Conservation (phyloP, 2,329 filamentous ascomycete genomes). For the Fusarium duplospermum region DNA sequence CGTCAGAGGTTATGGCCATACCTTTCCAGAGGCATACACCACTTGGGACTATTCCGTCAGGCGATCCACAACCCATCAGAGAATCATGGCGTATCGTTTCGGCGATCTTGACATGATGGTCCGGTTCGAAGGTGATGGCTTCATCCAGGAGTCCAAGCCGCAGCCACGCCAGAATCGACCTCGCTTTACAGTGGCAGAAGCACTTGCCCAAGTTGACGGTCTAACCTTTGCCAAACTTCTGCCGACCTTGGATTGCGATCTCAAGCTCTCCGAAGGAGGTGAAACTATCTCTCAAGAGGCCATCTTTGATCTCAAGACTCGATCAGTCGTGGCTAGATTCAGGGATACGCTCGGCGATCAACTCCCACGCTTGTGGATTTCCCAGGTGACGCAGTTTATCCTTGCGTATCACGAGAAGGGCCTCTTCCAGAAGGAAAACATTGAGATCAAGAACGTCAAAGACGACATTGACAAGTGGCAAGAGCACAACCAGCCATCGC, state of each 20-base stretch:
- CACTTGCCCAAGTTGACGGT: slow-evolving; percentile 6
- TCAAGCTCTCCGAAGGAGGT: slow-evolving; percentile 42
- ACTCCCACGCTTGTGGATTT: slow-evolving; percentile 56
- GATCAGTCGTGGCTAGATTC: slow-evolving; percentile 41
- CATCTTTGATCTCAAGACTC: slow-evolving; percentile 60
- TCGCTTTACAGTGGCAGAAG: not conserved
- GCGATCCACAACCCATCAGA: slow-evolving; percentile 70
- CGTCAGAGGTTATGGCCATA: slow-evolving; percentile 72
- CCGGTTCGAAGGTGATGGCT: slow-evolving; percentile 46
- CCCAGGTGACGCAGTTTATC: slow-evolving; percentile 54
- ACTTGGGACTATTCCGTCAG: slow-evolving; percentile 67
- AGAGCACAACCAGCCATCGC: slow-evolving; percentile 40
- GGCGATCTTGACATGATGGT: slow-evolving; percentile 49
- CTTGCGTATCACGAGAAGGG: slow-evolving; percentile 55
- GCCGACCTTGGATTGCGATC: not conserved
- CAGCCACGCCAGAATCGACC: not conserved
- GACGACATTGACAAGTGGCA: slow-evolving; percentile 53
- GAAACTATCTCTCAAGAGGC: slow-evolving; percentile 44
- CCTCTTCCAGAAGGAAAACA: slow-evolving; percentile 48
- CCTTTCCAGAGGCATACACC: slow-evolving; percentile 75
- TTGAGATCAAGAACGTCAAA: slow-evolving; percentile 47
- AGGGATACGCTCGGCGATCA: slow-evolving; percentile 48
- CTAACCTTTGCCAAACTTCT: slow-evolving; percentile 11
- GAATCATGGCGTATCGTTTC: slow-evolving; percentile 69
- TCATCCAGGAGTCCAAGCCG: slow-evolving; percentile 16